Percentiles rank a stretch among this genome's conserved stretches.
Conservation (phyloP, 2,329 filamentous ascomycete species). For the Incumbomyces lentus region DNA sequence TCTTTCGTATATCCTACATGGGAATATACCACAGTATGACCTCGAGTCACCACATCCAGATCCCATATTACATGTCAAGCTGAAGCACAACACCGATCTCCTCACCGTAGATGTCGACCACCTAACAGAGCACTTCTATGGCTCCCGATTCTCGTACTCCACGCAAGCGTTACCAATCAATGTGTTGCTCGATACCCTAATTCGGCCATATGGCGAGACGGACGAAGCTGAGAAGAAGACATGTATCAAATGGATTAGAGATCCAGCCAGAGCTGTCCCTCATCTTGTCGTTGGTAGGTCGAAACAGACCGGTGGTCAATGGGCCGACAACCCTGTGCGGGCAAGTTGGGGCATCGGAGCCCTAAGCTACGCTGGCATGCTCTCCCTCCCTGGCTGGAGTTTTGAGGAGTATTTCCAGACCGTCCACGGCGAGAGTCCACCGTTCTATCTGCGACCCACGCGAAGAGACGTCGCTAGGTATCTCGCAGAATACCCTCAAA, state of each 20-base stretch:
- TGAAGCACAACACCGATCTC: conserved; percentile 37
- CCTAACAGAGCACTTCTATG: conserved; percentile 47
- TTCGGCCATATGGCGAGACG: conserved; percentile 49
- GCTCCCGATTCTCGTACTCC: conserved; percentile 50
- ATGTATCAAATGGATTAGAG: conserved; percentile 45
- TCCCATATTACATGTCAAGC: conserved; percentile 44
- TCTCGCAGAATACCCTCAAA: conserved; percentile 42
- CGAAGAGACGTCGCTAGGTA: conserved; percentile 47
- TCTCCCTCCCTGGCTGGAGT: conserved; percentile 50
- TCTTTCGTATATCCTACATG: conserved; percentile 53
- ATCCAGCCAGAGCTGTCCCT: conserved; percentile 40
- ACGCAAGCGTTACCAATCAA: conserved; percentile 52
- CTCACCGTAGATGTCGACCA: conserved; percentile 38
- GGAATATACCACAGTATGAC: conserved; percentile 48
- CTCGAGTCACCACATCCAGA: conserved; percentile 45
- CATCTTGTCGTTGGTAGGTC: conserved; percentile 47
- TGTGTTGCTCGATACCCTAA: conserved; percentile 48
- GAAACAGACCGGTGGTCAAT: conserved; percentile 45
- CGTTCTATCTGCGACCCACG: conserved; percentile 46
- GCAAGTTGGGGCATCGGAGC: conserved; percentile 49
- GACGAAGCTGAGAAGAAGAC: conserved; percentile 41
- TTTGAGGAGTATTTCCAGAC: conserved; percentile 43
- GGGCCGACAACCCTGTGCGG: conserved; percentile 44
- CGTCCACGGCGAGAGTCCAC: conserved; percentile 31
- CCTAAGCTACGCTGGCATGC: conserved; percentile 52